Percentiles rank a stretch among this genome's conserved stretches.
These are phyloP conservation scores for Chamaenerion angustifolium DNA, from an alignment of 345 rosid species.

Conservation along the genomic window DNA sequence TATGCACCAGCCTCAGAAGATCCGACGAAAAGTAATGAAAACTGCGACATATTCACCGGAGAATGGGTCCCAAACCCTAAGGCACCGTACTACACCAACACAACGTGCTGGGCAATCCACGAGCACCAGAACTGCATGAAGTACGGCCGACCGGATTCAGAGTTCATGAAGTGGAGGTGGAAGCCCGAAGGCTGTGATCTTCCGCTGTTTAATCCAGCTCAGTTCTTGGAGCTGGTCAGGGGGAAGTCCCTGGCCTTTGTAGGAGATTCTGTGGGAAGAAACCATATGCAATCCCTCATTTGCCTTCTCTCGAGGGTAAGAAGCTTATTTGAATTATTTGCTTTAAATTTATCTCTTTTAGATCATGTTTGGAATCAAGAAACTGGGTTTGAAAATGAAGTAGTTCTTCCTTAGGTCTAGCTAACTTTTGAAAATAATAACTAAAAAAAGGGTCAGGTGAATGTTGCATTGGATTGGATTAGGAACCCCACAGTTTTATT, in stretches of 20 bases:
- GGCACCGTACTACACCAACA: slow-evolving; percentile 24
- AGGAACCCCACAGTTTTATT: too few species aligned
- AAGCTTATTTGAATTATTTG: too few species aligned
- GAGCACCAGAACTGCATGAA: slow-evolving; percentile 33
- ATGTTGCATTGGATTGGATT: too few species aligned
- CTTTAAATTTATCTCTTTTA: too few species aligned
- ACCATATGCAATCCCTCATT: slow-evolving; percentile 32
- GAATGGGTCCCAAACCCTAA: slow-evolving; percentile 20
- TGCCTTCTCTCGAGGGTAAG: slow-evolving; percentile 31
- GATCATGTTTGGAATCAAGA: too few species aligned
- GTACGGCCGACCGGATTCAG: slow-evolving; percentile 25
- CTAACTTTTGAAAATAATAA: too few species aligned
- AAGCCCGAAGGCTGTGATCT: slow-evolving; percentile 27
- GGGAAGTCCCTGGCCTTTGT: slow-evolving; percentile 35
- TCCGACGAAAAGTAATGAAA: neutral
- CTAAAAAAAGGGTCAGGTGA: too few species aligned
- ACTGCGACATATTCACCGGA: slow-evolving; percentile 24
- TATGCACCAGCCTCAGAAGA: too few species aligned
- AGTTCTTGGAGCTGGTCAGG: slow-evolving; percentile 25
- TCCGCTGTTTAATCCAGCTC: slow-evolving; percentile 20
- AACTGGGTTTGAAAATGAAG: too few species aligned
- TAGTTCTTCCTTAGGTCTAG: too few species aligned
- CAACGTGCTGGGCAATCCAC: slow-evolving; percentile 18
- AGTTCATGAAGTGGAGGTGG: slow-evolving; percentile 35
- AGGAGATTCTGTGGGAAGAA: slow-evolving; percentile 30